Evolutionary conservation across 2,329 filamentous ascomycete genomes (phyloP).

Genomic region (Ophiocordyceps camponoti-saundersi): DNA sequence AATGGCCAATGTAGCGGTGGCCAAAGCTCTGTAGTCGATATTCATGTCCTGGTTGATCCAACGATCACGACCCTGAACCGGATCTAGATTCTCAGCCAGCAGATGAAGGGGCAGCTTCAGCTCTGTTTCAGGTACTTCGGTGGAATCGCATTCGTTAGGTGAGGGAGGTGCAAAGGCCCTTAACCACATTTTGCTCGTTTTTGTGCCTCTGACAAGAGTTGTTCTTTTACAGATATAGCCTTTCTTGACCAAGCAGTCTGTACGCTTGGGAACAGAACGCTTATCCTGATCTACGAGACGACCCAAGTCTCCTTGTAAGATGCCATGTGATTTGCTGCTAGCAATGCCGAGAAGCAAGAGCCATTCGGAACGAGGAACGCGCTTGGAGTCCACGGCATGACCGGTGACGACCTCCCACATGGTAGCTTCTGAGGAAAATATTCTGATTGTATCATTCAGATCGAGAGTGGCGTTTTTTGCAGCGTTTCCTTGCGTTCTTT

Average conservation of each 20-base stretch:
- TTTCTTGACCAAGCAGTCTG: conserved; percentile 39
- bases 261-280: conserved; percentile 43
- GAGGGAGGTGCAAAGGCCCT: conserved; percentile 33
- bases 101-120: conserved; percentile 21
- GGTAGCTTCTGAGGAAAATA: conserved; percentile 35
- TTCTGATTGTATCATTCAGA: conserved; percentile 4
- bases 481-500: not conserved
- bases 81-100: conserved; percentile 27
- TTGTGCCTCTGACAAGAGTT: conserved; percentile 38
- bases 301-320: conserved; percentile 42
- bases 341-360: conserved; percentile 40
- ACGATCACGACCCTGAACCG: conserved; percentile 35
- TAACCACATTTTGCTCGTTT: conserved; percentile 47
- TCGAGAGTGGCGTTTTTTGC: not conserved
- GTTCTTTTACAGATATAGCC: conserved; percentile 46
- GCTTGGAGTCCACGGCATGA: conserved; percentile 40
- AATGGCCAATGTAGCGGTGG: conserved; percentile 38
- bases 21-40: conserved; percentile 41
- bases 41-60: conserved; percentile 41
- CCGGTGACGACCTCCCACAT: conserved; percentile 44
- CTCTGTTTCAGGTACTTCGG: conserved; percentile 11
- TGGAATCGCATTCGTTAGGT: conserved; percentile 14
- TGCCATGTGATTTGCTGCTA: conserved; percentile 33
- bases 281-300: conserved; percentile 44
- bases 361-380: conserved; percentile 42